These are phyloP conservation scores for Juglanconis oblonga DNA, from an alignment of 2,329 filamentous ascomycete species.

Conservation along the genomic window DNA sequence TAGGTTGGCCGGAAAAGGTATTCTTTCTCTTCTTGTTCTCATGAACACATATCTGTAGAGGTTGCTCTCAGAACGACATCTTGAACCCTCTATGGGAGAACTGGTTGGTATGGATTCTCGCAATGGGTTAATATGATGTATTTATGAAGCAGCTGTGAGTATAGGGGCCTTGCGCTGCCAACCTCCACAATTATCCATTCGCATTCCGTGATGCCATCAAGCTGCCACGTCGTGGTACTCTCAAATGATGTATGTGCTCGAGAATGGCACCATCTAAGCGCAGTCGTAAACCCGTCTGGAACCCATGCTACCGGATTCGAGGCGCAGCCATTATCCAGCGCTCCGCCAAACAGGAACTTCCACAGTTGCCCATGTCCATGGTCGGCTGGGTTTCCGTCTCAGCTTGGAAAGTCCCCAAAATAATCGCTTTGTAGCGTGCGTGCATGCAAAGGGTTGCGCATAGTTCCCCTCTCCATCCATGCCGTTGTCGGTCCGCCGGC, in stretches of 20 bases:
- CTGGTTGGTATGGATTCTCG: too few relatives aligned
- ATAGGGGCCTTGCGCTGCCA: not conserved
- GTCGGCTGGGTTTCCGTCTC: not conserved
- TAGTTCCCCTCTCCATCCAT: not conserved
- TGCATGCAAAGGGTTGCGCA: not conserved
- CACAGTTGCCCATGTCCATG: not conserved
- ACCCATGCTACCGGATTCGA: not conserved
- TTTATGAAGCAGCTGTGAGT: too few relatives aligned
- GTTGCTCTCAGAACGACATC: too few relatives aligned
- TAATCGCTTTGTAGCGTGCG: not conserved
- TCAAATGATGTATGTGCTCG: not conserved
- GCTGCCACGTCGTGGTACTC: not conserved
- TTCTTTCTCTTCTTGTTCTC: not conserved
- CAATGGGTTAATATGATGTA: too few relatives aligned
- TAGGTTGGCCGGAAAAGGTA: not conserved
- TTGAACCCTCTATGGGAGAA: too few relatives aligned
- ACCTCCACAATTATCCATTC: not conserved
- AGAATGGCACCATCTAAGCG: not conserved
- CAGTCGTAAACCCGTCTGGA: not conserved
- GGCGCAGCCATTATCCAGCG: not conserved
- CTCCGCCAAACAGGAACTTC: not conserved
- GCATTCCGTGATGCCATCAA: not conserved
- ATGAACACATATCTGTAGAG: slow-evolving; percentile 1
- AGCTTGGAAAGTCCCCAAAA: not conserved
- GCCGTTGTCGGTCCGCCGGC: not conserved